Base-by-base conservation (phyloP, 2,329 filamentous ascomycete genomes). In the Cercospora sp. region DNA sequence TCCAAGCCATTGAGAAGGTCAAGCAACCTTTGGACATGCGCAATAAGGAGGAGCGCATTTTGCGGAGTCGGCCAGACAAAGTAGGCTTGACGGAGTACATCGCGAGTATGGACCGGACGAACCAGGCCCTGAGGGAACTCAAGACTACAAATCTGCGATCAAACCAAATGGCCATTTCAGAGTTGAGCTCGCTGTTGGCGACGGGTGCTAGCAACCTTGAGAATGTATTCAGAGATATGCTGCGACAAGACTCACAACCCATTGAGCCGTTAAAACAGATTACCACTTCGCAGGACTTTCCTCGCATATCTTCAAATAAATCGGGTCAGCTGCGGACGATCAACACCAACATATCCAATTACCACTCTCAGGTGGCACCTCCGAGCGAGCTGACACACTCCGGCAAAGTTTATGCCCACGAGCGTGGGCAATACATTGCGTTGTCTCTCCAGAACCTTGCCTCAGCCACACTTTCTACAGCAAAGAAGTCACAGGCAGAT, bases 11-110 rank as follows among this genome's bases (percentile, higher is more conserved):
- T 73, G 93, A 97, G 70, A 89, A 90, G 70, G 86, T 98, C 48
- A 90, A 92, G 73, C 91, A 96, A 75, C 94, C 95, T n/a, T 89
- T 94, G 69, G 93, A 98, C 78, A 93, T 93, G 77, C 94, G 95
- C 77, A 93, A 91, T 73, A 89, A 91, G 70, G 95, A 99, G 79
- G 95, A 99, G 80, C 89, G 90, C 64, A 93, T 97, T 70, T 94
- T 99, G 76, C 89, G 93, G 64, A 72, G 63, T 74, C 87, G 87
- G n/a, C 94, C 94, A 1, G 90, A 93, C 73, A 91, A 90, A 79
- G 89, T 89, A 33, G 94, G 94, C 48, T 83, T 99, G 66, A 86
- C 89, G 42, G 91, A 92, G 74, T 99, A 97, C 80, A 87, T 99
- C 60, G 89, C 89, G 57, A 97, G 94, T 5, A 88, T 98, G 73